Base-by-base conservation (phyloP, 1,139 yeast genomes). In the Martiniozyma asiatica region DNA sequence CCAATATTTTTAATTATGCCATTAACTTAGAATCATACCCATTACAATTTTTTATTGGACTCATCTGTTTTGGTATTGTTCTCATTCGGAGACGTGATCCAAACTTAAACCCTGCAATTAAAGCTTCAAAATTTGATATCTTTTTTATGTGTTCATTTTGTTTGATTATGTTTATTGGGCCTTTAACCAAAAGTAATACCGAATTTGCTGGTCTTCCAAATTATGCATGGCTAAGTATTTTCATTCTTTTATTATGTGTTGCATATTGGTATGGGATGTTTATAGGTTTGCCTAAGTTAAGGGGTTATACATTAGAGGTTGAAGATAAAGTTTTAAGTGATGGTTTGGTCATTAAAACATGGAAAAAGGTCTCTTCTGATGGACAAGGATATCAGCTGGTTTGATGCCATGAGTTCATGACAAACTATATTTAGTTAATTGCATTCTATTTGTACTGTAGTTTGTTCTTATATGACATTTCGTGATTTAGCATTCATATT, bases 1-100 rank as follows among this genome's bases (percentile, higher is more conserved):
- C 52, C n/a, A 51, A 51, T 33, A 39, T 56, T 6, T 72, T 70
- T 47, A 65, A 65, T 35, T 72, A 68, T 36, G 62, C 72, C 34
- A 65, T 72, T 11, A 63, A 70, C 16, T 52, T 69, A 38, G 78
- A 72, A 43, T 65, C 73, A 14, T 70, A 68, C 37, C 73, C 75
- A 4, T 56, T 56, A 14, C 73, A 68, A 39, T 39, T 69, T 1
- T 70, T 69, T 35, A 58, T 64, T 20, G 65, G 63, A 0, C 46
- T 68, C 12, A 58, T 64, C 6, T 67, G 73, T 3, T 33, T 64
- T 25, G 79, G 79, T 0, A 47, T 70, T 2, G 58, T 68, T 27
- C 52, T 71, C 8, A 45, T 70, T 4, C 55, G 76, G 31, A 29
- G 28, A 8, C 54, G 51, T 34, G 47, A 65, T 21, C 73, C 74